A percentile compares a stretch with the other conserved stretches of the same genome.
Evolutionary conservation across 768 basidiomycete genomes (phyloP).

Genomic region (Hygrocybe punicea): DNA sequence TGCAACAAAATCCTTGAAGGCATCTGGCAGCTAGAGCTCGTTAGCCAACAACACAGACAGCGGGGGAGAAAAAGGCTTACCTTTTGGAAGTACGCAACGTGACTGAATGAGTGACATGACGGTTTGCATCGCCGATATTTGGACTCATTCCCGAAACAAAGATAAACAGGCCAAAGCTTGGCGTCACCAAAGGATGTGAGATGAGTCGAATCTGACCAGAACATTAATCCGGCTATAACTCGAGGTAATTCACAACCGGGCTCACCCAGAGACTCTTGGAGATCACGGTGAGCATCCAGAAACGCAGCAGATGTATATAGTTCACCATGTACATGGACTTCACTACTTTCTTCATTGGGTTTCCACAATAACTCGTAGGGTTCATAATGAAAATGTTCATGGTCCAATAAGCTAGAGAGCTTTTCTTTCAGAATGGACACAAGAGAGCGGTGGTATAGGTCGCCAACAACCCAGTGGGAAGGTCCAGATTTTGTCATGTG

Average conservation of each 20-base stretch:
- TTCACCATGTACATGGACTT: not conserved
- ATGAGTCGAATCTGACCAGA: constrained; percentile 16
- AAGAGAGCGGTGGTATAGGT: too few species aligned
- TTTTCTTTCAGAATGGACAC: constrained; percentile 13
- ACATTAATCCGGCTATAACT: constrained; percentile 11
- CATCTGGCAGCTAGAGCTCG: not conserved
- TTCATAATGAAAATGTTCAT: constrained; percentile 9
- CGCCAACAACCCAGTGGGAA: too few species aligned
- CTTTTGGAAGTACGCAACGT: constrained; percentile 7
- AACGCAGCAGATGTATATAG: constrained; percentile 8
- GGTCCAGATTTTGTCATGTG: too few species aligned
- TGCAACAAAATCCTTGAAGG: not conserved
- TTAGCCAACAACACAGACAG: not conserved
- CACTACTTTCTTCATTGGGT: not conserved
- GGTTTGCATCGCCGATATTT: too few species aligned
- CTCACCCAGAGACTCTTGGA: constrained; percentile 6
- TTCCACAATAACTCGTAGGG: constrained; percentile 5
- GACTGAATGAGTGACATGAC: too few species aligned
- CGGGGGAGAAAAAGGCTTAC: not conserved
- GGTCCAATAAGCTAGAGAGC: not conserved
- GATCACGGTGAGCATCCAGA: constrained; percentile 2
- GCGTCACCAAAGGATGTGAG: constrained; percentile 10
- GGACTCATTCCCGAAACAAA: constrained; percentile 10
- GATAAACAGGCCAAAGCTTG: constrained; percentile 14
- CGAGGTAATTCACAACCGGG: constrained; percentile 10